Percentiles rank a stretch among this genome's conserved stretches.
phyloP scores from a whole-genome alignment of 441 rosid species.

The Capsella rubella region DNA sequence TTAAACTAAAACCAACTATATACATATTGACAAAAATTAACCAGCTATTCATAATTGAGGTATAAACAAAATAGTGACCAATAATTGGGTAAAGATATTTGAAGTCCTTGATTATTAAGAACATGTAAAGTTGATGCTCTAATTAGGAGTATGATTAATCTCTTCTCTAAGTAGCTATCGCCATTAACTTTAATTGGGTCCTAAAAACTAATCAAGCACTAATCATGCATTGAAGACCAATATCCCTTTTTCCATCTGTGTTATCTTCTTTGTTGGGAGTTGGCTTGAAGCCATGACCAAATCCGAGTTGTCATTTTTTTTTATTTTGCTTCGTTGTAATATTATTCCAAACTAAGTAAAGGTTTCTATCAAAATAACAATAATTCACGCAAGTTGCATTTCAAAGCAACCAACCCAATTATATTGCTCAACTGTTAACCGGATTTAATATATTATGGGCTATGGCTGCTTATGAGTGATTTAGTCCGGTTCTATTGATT shows the following conservation, averaged over 20 bases:
- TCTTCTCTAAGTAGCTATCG: slow-evolving; percentile 24
- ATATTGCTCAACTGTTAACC: slow-evolving; percentile 27
- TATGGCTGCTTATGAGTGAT: background rate
- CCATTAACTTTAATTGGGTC: slow-evolving; percentile 31
- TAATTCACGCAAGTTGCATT: slow-evolving; percentile 40
- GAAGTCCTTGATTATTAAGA: slow-evolving; percentile 30
- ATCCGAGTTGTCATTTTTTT: slow-evolving; percentile 41
- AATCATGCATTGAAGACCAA: slow-evolving; percentile 40
- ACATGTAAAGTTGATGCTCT: slow-evolving; percentile 41
- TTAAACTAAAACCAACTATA: slow-evolving; percentile 35
- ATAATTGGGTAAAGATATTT: slow-evolving; percentile 38
- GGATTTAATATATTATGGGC: background rate
- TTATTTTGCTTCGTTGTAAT: slow-evolving; percentile 38
- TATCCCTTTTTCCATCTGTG: slow-evolving; percentile 39
- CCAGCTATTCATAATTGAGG: slow-evolving; percentile 38
- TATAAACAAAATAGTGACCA: slow-evolving; percentile 35
- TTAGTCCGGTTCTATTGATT: slow-evolving; percentile 10
- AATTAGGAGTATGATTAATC: slow-evolving; percentile 3
- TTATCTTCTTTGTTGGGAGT: slow-evolving; percentile 44
- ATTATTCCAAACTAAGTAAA: slow-evolving; percentile 38
- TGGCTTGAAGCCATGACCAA: slow-evolving; percentile 40
- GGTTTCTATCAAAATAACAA: slow-evolving; percentile 20
- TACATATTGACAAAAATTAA: slow-evolving; percentile 32
- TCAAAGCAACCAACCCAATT: slow-evolving; percentile 41
- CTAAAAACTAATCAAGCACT: slow-evolving; percentile 28